Percentiles rank a stretch among this genome's conserved stretches.
These are phyloP conservation scores for Erigeron canadensis DNA, from an alignment of 129 eudicot genomes.

Conservation along the genomic window DNA sequence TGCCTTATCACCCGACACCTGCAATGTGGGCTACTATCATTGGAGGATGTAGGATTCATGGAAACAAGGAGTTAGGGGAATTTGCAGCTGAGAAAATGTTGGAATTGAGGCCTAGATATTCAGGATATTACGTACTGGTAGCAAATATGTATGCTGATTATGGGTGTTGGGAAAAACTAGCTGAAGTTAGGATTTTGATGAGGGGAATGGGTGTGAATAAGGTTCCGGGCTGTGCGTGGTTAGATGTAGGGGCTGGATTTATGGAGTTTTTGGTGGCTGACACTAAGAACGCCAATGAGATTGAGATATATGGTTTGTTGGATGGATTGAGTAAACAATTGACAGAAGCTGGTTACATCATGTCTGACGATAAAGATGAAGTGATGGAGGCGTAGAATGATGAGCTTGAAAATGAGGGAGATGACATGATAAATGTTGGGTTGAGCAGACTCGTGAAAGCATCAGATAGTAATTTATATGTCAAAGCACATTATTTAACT, in stretches of 20 bases:
- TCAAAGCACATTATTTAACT: no score
- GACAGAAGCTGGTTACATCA: slow-evolving; percentile 46
- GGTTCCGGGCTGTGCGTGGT: slow-evolving; percentile 69
- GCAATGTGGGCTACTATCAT: slow-evolving; percentile 80
- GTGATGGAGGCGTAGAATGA: slow-evolving; percentile 10
- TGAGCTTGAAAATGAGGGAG: neutral
- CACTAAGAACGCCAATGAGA: slow-evolving; percentile 29
- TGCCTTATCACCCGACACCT: slow-evolving; percentile 58
- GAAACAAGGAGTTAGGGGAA: slow-evolving; percentile 44
- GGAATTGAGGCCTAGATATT: slow-evolving; percentile 48
- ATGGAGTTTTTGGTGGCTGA: slow-evolving; percentile 47
- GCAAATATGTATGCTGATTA: slow-evolving; percentile 71
- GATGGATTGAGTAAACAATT: slow-evolving; percentile 49
- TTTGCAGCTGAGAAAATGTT: slow-evolving; percentile 57
- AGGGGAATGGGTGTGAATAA: slow-evolving; percentile 68
- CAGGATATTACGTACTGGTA: slow-evolving; percentile 66
- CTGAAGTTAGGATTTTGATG: slow-evolving; percentile 52
- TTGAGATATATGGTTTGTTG: slow-evolving; percentile 52
- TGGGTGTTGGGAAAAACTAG: slow-evolving; percentile 54
- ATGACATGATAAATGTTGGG: neutral
- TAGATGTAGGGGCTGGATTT: slow-evolving; percentile 51
- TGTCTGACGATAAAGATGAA: slow-evolving; percentile 37
- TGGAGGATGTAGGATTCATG: slow-evolving; percentile 57
- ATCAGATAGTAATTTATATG: neutral
- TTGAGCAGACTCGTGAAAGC: neutral